A percentile compares a stretch with the other conserved stretches of the same genome.
Evolutionary conservation across 768 basidiomycete species (phyloP).

Genomic region (Inosperma sp.): DNA sequence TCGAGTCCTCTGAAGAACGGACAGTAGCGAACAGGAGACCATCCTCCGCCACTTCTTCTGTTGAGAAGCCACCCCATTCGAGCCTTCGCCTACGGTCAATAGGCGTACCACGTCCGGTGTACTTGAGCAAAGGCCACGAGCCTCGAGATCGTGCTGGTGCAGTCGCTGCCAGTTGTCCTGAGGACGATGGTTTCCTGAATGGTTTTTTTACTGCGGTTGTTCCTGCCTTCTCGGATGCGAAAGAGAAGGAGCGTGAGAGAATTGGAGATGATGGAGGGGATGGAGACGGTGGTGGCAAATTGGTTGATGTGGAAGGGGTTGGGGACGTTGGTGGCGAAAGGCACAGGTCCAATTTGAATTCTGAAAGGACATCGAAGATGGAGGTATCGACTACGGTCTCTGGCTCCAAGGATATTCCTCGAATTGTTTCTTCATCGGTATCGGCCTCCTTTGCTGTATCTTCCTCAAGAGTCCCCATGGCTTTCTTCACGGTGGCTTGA

Average conservation of each 20-base stretch:
- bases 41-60: conserved; percentile 41
- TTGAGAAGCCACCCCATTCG: conserved; percentile 41
- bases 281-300: conserved; percentile 26
- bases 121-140: conserved; percentile 42
- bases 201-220: conserved; percentile 18
- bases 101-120: conserved; percentile 47
- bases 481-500: conserved; percentile 23
- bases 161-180: conserved; percentile 21
- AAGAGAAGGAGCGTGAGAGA: conserved; percentile 35
- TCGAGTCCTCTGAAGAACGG: conserved; percentile 25
- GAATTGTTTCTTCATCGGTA: conserved; percentile 25
- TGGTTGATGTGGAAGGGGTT: conserved; percentile 30
- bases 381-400: conserved; percentile 20
- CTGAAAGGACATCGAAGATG: conserved; percentile 40
- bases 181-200: conserved; percentile 19
- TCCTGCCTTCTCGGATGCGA: conserved; percentile 26
- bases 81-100: conserved; percentile 40
- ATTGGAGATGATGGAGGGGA: conserved; percentile 32
- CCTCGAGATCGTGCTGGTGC: conserved; percentile 31
- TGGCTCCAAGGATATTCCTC: conserved; percentile 14
- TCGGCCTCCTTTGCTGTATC: conserved; percentile 22
- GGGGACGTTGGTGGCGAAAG: conserved; percentile 42
- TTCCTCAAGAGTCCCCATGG: conserved; percentile 23
- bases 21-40: conserved; percentile 39
- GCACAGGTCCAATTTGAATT: conserved; percentile 45